phyloP scores from a whole-genome alignment of 257 asterid species.

The Nicotiana sylvestris region DNA sequence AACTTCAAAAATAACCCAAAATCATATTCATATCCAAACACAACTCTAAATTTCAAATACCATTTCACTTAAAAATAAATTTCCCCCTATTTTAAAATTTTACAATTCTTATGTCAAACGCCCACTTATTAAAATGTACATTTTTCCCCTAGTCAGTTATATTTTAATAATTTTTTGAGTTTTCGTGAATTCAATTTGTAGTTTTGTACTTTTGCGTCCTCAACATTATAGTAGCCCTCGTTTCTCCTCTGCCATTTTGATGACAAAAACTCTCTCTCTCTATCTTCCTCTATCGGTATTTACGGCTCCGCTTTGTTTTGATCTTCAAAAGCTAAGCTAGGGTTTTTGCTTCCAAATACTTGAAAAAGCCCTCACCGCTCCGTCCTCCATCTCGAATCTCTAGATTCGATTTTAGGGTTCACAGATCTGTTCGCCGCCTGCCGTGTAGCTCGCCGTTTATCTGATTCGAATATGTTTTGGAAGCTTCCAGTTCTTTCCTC shows the following conservation, averaged over 20 bases:
- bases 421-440: conserved; percentile 43
- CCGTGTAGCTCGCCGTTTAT: conserved; percentile 1
- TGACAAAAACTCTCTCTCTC: background rate
- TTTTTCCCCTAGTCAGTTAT: too few relatives aligned
- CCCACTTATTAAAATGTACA: too few relatives aligned
- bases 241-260: conserved; percentile 14
- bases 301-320: conserved; percentile 26
- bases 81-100: too few relatives aligned
- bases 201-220: conserved; percentile 14
- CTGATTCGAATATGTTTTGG: conserved; percentile 69
- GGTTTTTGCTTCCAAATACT: conserved; percentile 35
- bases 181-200: background rate
- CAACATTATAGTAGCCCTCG: background rate
- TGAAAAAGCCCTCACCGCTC: background rate
- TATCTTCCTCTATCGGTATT: conserved; percentile 28
- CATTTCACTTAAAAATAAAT: too few relatives aligned
- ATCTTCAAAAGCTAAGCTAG: conserved; percentile 41
- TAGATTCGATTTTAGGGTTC: conserved; percentile 35
- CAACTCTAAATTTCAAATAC: too few relatives aligned
- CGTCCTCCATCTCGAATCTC: conserved; percentile 19
- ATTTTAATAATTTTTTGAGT: too few relatives aligned
- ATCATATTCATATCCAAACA: too few relatives aligned
- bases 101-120: too few relatives aligned
- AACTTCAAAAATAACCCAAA: too few relatives aligned
- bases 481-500: conserved; percentile 82